Evolutionary conservation across 1,284 basidiomycete genomes (phyloP), one percentile per base, ranked within the genome.

Genomic region (Heterobasidion parviporum): DNA sequence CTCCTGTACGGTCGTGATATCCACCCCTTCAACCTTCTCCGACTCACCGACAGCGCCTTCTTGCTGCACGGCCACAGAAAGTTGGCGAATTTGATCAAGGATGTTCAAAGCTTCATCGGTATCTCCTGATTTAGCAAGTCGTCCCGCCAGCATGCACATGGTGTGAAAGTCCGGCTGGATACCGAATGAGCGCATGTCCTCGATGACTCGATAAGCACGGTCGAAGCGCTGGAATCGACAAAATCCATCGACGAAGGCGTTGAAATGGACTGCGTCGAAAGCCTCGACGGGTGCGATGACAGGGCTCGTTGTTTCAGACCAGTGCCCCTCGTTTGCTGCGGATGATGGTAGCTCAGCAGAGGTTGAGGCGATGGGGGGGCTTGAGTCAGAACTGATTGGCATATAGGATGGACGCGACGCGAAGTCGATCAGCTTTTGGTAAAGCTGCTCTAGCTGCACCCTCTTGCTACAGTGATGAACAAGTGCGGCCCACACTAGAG

Each of bases 401-500:
- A 0, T 14, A n/a, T 49, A 20, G n/a, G 6, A 26, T 20, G 32
- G 14, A 6, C 15, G 9, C 12, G 50, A 50, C 15, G 15, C 41
- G 10, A 32, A 43, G 12, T 50, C 16, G 14, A 15, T 16, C 18
- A 16, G 26, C 26, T 16, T 20, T 14, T 20, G 6, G 47, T 49
- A 49, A 4, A 49, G 47, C 8, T 32, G 14, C 26, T 20, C 47
- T 8, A 49, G 20, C 47, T 12, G 18, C 3, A 14, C 7, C 10
- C 14, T 20, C 26, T 6, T 49, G 16, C 15, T 34, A 51, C 43
- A 33, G 46, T 41, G 38, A 41, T 41, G 15, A 12, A 67, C 57
- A 45, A 69, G 58, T 6, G 65, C 65, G 4, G 65, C 62, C 76
- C 76, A 76, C 0, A 72, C 67, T 32, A 77, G 59, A n/a, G 67